Base-by-base conservation (phyloP, 2,329 filamentous ascomycete genomes). In the Phyllosticta paracitricarpa region DNA sequence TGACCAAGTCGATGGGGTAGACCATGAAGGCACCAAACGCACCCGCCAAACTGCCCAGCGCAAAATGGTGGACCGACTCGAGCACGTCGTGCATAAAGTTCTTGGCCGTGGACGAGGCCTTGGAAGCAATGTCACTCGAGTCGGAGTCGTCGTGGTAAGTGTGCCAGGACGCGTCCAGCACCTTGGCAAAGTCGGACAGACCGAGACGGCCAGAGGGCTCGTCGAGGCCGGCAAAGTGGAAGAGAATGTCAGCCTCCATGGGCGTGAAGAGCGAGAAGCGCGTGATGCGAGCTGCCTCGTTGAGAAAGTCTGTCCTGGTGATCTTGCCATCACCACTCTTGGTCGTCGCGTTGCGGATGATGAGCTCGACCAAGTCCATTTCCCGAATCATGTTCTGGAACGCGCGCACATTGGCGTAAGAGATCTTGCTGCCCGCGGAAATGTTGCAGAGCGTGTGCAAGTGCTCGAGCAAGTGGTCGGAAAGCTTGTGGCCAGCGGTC, bases 11-110 rank as follows among this genome's bases (percentile, higher is more conserved):
- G 71, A 99, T 97, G 25, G 94, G 94, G 74, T 99, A 99, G 59
- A 99, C 94, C 91, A 99, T 97, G 74, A 99, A 97, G 12, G 94
- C 94, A 73, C 94, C 94, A 72, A 99, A 99, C 9, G 94, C 94
- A 76, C 94, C 94, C 7, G 94, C 94, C 67, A 96, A 67, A 72
- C 89, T 91, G 63, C 94, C 94, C 6, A 99, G 84, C 2, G 79
- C 85, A 72, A 99, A 99, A 80, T 96, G 92, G 75, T 97, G 95
- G 1, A 81, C 84, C 1, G 92, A 96, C 71, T 92, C 89, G 14
- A 89, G 75, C 33, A 91, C 72, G 61, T 83, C 78, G 65, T 85
- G 77, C 17, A 95, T 67, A 64, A 91, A 67, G 63, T 81, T 78
- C 68, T 81, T 78, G 10, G 82, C 78, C 33, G 75, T 78, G 3